A percentile compares a stretch with the other conserved stretches of the same genome.
Conservation (phyloP, 257 asterid species). For the Gentiana straminea region DNA sequence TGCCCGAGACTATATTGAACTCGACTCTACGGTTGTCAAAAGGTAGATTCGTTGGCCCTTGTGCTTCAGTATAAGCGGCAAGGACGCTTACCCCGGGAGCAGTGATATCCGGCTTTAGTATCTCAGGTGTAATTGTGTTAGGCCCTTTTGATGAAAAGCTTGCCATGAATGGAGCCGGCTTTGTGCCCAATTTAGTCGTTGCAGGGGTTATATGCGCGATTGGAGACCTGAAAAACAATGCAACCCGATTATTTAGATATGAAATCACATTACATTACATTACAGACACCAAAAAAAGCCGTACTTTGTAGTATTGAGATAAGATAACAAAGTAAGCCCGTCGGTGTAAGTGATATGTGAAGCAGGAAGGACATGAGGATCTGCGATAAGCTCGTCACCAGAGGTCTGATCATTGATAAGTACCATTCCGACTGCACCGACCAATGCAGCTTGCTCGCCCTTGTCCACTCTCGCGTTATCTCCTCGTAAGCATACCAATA, state of each 20-base stretch:
- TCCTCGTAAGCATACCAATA: conserved; percentile 77
- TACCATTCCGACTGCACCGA: conserved; percentile 89
- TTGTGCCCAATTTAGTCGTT: conserved; percentile 42
- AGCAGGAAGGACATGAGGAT: conserved; percentile 81
- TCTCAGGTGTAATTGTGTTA: conserved; percentile 49
- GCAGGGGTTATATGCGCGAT: conserved; percentile 49
- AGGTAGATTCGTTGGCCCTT: conserved; percentile 58
- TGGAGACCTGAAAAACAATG: conserved; percentile 31
- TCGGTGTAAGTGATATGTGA: conserved; percentile 65
- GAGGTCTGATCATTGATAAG: conserved; percentile 50
- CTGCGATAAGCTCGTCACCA: conserved; percentile 75
- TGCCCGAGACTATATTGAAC: conserved; percentile 68
- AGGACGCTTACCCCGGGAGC: conserved; percentile 92
- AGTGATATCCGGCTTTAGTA: conserved; percentile 93
- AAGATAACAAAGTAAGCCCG: conserved; percentile 50
- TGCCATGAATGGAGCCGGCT: conserved; percentile 88
- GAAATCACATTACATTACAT: background rate
- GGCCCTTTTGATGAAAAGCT: conserved; percentile 88
- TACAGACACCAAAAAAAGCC: background rate
- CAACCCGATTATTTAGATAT: background rate
- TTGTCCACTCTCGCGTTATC: conserved; percentile 59
- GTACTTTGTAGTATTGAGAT: conserved; percentile 51
- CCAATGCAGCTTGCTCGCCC: conserved; percentile 64
- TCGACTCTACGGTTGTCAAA: conserved; percentile 47
- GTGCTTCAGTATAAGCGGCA: conserved; percentile 69